A percentile compares a stretch with the other conserved stretches of the same genome.
These are phyloP conservation scores for Mitragyna speciosa DNA, from an alignment of 257 asterid genomes.

Conservation along the genomic window DNA sequence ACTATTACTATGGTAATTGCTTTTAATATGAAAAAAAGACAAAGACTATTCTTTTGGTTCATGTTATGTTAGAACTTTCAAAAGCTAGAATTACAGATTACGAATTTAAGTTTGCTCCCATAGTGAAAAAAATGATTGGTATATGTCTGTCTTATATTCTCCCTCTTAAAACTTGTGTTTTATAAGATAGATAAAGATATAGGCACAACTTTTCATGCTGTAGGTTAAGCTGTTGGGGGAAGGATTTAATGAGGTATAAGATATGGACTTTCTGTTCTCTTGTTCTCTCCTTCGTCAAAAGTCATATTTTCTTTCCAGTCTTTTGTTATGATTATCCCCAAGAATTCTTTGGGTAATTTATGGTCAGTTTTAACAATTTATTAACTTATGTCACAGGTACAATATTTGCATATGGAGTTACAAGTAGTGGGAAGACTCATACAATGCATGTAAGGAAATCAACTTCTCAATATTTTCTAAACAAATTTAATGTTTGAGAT, in stretches of 20 bases:
- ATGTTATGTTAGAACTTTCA: neutral
- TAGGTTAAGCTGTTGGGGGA: neutral
- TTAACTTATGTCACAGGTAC: slow-evolving; percentile 58
- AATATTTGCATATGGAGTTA: slow-evolving; percentile 95
- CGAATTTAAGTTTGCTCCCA: neutral
- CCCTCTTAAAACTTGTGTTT: neutral
- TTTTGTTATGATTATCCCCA: neutral
- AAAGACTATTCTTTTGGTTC: neutral
- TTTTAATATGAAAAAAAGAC: neutral
- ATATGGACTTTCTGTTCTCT: neutral
- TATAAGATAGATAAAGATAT: neutral
- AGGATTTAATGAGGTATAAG: neutral
- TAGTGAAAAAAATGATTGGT: neutral
- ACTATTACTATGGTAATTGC: neutral
- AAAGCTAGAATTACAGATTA: neutral
- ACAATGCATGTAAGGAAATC: slow-evolving; percentile 91
- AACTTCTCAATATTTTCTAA: slow-evolving; percentile 18
- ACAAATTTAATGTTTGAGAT: neutral
- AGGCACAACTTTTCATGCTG: neutral
- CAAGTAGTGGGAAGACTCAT: slow-evolving; percentile 99
- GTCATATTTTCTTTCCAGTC: neutral
- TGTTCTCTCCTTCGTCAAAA: neutral
- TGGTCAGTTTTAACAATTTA: slow-evolving; percentile 19
- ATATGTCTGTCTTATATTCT: neutral
- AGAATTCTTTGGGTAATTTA: slow-evolving; percentile 9